Conservation (phyloP, 2,329 filamentous ascomycete species). For the Nigrograna mackinnonii region DNA sequence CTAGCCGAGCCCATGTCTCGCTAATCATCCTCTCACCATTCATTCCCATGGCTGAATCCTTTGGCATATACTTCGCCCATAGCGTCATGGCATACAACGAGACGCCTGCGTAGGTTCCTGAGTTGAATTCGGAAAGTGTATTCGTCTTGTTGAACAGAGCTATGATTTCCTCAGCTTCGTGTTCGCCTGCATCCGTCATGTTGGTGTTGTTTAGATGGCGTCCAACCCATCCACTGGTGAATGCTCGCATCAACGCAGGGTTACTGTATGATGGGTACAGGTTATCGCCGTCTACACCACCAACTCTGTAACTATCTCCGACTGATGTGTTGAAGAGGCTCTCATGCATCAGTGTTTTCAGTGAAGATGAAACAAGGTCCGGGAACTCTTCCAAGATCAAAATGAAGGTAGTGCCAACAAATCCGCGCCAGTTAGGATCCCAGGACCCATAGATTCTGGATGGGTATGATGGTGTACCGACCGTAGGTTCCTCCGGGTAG, state of each 20-base stretch:
- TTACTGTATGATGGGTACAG: conserved; percentile 67
- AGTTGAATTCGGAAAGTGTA: conserved; percentile 67
- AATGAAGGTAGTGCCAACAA: conserved; percentile 63
- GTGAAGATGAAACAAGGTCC: conserved; percentile 47
- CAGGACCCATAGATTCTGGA: conserved; percentile 59
- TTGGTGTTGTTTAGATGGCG: conserved; percentile 58
- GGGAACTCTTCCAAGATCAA: conserved; percentile 63
- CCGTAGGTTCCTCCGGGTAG: conserved; percentile 61
- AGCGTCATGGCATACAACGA: conserved; percentile 62
- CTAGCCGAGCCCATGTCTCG: conserved; percentile 57
- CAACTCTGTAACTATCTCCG: conserved; percentile 65
- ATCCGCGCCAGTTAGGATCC: conserved; percentile 69
- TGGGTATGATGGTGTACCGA: conserved; percentile 57
- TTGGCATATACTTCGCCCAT: conserved; percentile 63
- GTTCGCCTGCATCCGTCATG: conserved; percentile 62
- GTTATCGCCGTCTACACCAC: conserved; percentile 63
- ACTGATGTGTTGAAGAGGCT: conserved; percentile 59
- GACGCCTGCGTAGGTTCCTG: conserved; percentile 65
- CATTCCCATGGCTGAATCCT: conserved; percentile 57
- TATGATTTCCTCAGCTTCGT: conserved; percentile 59
- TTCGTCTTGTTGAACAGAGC: conserved; percentile 59
- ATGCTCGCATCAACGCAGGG: conserved; percentile 65
- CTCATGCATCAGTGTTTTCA: conserved; percentile 52
- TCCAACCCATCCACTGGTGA: conserved; percentile 63
- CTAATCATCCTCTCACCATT: conserved; percentile 57